Percentiles rank a stretch among this genome's conserved stretches.
These are phyloP conservation scores for Theobroma grandiflorum DNA, from an alignment of 441 rosid genomes.

Conservation along the genomic window DNA sequence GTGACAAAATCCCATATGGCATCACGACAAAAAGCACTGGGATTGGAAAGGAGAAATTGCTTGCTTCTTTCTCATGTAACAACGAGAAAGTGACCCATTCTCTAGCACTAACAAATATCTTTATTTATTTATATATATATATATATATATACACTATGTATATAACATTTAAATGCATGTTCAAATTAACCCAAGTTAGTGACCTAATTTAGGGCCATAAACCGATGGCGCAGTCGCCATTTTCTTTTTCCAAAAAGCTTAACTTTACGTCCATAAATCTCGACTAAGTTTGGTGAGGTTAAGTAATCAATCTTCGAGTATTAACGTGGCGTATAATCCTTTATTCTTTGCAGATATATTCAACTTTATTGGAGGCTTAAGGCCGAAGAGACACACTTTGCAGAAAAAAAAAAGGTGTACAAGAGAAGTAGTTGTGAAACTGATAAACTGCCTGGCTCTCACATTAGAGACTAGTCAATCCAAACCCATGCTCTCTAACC, in stretches of 20 bases:
- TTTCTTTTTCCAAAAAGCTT: conserved; percentile 1
- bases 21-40: not conserved
- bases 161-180: too few relatives aligned
- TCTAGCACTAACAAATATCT: too few relatives aligned
- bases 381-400: not conserved
- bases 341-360: conserved; percentile 46
- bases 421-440: conserved; percentile 57
- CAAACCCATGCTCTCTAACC: conserved; percentile 35
- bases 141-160: too few relatives aligned
- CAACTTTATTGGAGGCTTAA: conserved; percentile 16
- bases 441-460: conserved; percentile 63
- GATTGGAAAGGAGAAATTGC: not conserved
- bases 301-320: conserved; percentile 59
- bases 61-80: conserved; percentile 5
- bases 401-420: not conserved
- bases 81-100: not conserved
- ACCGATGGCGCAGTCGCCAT: not conserved
- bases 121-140: too few relatives aligned
- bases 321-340: conserved; percentile 60
- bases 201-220: conserved; percentile 37
- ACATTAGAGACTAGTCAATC: conserved; percentile 48
- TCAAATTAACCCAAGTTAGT: conserved; percentile 29
- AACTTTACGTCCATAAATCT: conserved; percentile 8
- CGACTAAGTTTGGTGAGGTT: conserved; percentile 60
- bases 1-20: not conserved